Evolutionary conservation across 768 basidiomycete species (phyloP), one percentile per base, ranked within the genome.

Genomic region (Sarcodon aspratus): DNA sequence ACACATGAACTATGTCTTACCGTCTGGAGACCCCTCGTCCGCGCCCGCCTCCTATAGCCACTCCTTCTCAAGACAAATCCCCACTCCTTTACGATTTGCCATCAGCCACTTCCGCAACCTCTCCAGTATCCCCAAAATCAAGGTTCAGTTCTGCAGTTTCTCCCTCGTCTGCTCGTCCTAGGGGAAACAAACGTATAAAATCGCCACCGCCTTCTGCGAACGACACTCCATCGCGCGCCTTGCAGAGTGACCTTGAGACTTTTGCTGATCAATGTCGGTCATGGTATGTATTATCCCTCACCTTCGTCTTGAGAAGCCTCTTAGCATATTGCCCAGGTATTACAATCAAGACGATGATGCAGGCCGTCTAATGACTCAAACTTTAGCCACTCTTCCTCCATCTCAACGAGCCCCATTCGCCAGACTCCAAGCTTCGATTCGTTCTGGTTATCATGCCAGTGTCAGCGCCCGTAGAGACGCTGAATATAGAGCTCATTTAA

Each of bases 341-440:
- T 91, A 79, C 63, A 69, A 78, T 53, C 89, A 91, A 63, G 83
- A 90, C 59, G 81, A 86, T 57, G 73, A 79, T 55, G 75, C 89
- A 15, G 84, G 87, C 27, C 79, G 79, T 44, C 68, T 75, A 52
- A 91, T 95, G 81, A 85, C 86, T 11, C 82, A 88, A 54, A 89
- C 81, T 3, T 70, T 95, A 43, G 75, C 87, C 42, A 82, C 80
- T 33, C 73, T 92, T 3, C 84, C 85, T 7, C 78, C 89, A 2
- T 81, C 86, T 0, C 90, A 94, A 55, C 82, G 87, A 50, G 88
- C 91, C 8, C 83, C 87, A 1, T 95, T 85, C 62, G 84, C 88
- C 17, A 80, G 87, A 50, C 65, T 94, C 15, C 92, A 95, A 62
- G 84, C 90, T 1, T 85, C 85, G 15, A 82, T 93, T 27, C 81